Conservation (phyloP, 2,329 filamentous ascomycete genomes). For the Fusarium lateritium region DNA sequence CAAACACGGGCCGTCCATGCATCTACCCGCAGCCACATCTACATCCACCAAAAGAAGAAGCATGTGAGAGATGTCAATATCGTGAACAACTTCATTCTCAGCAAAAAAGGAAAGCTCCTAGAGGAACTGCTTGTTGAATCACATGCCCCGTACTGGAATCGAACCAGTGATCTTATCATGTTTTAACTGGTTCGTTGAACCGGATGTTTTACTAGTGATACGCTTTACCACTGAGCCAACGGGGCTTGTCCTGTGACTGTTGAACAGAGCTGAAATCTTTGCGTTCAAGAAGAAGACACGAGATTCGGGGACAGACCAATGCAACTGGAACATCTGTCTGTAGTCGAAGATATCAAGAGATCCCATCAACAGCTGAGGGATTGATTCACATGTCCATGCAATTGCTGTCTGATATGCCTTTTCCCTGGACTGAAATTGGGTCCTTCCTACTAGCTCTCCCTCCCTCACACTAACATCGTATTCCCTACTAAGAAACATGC, state of each 20-base stretch:
- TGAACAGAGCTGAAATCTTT: background rate
- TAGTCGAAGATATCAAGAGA: no score
- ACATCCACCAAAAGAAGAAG: slow-evolving; percentile 1
- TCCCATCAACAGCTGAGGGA: no score
- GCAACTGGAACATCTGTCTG: no score
- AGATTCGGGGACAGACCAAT: no score
- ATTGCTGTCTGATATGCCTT: no score
- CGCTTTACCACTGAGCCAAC: slow-evolving; percentile 57
- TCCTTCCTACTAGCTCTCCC: no score
- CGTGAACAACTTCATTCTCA: background rate
- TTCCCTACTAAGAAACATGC: no score
- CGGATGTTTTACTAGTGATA: slow-evolving; percentile 49
- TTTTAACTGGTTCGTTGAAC: background rate
- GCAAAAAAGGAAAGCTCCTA: background rate
- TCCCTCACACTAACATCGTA: no score
- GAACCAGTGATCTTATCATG: slow-evolving; percentile 55
- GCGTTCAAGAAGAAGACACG: background rate
- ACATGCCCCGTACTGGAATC: slow-evolving; percentile 54
- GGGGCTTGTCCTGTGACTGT: slow-evolving; percentile 38
- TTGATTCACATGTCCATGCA: no score
- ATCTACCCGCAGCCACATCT: slow-evolving; percentile 16
- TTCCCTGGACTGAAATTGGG: no score
- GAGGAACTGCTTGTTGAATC: background rate
- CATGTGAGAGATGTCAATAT: background rate
- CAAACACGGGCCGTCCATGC: slow-evolving; percentile 9